Evolutionary conservation across 768 basidiomycete species (phyloP).

Genomic region (Suillus decipiens): DNA sequence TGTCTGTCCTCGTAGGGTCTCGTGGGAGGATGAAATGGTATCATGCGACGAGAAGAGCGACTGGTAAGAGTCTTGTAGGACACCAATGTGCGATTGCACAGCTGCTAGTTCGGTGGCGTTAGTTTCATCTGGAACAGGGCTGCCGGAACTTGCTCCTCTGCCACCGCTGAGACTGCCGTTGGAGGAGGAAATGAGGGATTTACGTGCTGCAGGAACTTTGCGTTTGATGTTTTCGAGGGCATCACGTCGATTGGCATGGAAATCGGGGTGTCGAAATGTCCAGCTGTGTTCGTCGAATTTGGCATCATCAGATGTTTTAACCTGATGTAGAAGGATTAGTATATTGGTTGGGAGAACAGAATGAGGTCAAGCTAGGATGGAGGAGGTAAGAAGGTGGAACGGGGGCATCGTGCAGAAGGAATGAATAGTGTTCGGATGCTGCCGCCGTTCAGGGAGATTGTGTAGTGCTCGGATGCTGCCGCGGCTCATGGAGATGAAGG

Average conservation of each 20-base stretch:
- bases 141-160: slow-evolving; percentile 1
- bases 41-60: slow-evolving; percentile 29
- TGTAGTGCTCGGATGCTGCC: not conserved
- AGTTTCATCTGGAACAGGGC: slow-evolving; percentile 12
- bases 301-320: slow-evolving; percentile 85
- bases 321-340: slow-evolving; percentile 29
- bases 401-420: not conserved
- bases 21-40: slow-evolving; percentile 32
- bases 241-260: slow-evolving; percentile 53
- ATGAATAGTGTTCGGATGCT: no score
- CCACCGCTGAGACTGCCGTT: slow-evolving; percentile 8
- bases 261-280: slow-evolving; percentile 57
- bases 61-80: slow-evolving; percentile 31
- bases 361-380: no score
- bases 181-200: slow-evolving; percentile 28
- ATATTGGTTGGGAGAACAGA: not conserved
- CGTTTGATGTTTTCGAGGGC: slow-evolving; percentile 69
- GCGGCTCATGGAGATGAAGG: slow-evolving; percentile 1
- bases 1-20: slow-evolving; percentile 37
- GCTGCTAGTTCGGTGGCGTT: slow-evolving; percentile 25
- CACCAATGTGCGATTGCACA: slow-evolving; percentile 28
- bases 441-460: no score
- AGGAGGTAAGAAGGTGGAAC: not conserved
- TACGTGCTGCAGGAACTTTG: slow-evolving; percentile 46
- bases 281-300: slow-evolving; percentile 63